Evolutionary conservation across 1,284 basidiomycete species (phyloP), one percentile per base, ranked within the genome.

Genomic region (Anthracocystis panici-leucophaei): DNA sequence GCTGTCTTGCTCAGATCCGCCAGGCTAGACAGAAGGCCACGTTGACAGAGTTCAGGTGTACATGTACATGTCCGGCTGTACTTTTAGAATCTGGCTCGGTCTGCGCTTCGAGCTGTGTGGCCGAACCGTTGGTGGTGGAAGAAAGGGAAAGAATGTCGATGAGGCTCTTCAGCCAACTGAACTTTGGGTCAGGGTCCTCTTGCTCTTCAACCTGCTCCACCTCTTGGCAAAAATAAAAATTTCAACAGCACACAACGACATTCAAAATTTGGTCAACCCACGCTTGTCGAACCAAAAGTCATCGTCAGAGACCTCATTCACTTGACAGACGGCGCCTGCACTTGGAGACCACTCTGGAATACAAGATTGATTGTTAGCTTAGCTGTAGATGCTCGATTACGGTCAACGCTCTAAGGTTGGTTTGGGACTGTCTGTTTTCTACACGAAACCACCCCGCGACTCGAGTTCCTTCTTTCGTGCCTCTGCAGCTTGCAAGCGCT

Each of bases 401-500:
- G 40, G 31, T 27, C 23, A 25, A 25, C 23, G 25, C 11, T 55
- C 41, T 11, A 29, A 55, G 31, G 29, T 25, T n/a, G 14, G 21
- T 40, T 14, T 16, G 29, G 33, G 31, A 23, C 3, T 12, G 23
- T 5, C 42, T 10, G 25, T 10, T 5, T 20, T 3, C 38, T 70
- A 75, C 23, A 75, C 42, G 20, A 67, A 64, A 20, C 68, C 65
- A 9, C 75, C 75, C 0, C 66, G 61, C 42, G 76, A 66, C 46
- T 80, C 78, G 48, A 82, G 75, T 63, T 75, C 70, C 38, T 27
- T 59, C 45, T 80, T 78, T 38, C 79, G 68, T 5, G 61, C 69
- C 51, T 83, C 82, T 10, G 82, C 81, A 10, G 69, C 79, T 50
- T 67, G 75, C 20, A 83, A 63, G 3, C 80, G 77, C 45, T 65